Base-by-base conservation (phyloP, 176 grass and related monocot species). In the Pontederia paniculata region DNA sequence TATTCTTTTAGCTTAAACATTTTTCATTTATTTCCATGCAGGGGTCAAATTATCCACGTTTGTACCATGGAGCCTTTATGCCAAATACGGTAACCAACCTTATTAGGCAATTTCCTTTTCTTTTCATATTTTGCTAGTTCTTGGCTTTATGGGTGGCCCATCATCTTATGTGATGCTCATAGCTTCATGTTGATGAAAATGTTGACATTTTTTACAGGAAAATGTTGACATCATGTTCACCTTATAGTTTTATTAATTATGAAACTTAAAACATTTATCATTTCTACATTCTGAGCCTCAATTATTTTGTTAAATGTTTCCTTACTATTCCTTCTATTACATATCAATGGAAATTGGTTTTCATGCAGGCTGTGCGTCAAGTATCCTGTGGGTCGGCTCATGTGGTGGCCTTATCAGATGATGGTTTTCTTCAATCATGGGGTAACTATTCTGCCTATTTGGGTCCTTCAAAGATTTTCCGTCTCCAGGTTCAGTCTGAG, bases 361-460 rank as follows among this genome's bases (percentile, higher is more conserved):
- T 9, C 63, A 9, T 41, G 44, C 77, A 97, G 91, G 82, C 87
- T 44, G 81, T 97, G 60, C 54, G 58, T 25, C 86, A 97, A 69
- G 86, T 97, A 70, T 90, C 91, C 70, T 97, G 91, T 70, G 91
- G 86, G 37, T 62, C 86, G 66, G 82, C 66, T 72, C 91, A 90
- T 78, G 91, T 97, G 2, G 57, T 90, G 57, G 83, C 80, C 66
- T 65, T 97, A 49, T 97, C 91, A 28, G 82, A 90, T 65, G 77
- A 90, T 74, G 86, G 91, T 65, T 62, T 84, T 18, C 83, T 97
- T 50, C 91, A 97, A 87, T 74, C 82, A 78, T 90, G 91, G 91
- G 91, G 91, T 97, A 96, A 69, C 65, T 59, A 47, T 63, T 63
- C 44, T 22, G 23, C 42, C 21, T 17, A 44, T 1, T 0, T 23